Base-by-base conservation (phyloP, 768 basidiomycete genomes). In the Pluteus cervinus region DNA sequence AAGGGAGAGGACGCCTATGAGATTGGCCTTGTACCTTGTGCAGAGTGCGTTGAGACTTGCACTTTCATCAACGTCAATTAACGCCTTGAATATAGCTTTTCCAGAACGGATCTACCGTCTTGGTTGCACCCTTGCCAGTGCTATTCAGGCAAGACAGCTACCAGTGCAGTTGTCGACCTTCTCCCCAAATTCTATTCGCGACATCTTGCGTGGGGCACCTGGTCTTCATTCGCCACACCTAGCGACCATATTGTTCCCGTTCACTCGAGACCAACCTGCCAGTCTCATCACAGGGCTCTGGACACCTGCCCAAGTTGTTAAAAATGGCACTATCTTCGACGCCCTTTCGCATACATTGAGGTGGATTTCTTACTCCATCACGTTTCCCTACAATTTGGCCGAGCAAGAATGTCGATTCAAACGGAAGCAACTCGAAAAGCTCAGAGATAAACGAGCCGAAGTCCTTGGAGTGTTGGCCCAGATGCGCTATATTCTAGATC, bases 401-500 rank as follows among this genome's bases (percentile, higher is more conserved):
- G 65, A 72, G 12, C 77, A 83, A 39, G 89, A 92, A 56, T 84
- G 83, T 50, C 58, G 55, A 16, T 58, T 70, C 40, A 83, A 81
- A 44, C 71, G 76, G 11, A 62, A 61, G 29, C 66, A 70, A 31
- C 65, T 91, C 11, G 73, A 83, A 42, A 68, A 56, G 18, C 65
- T 86, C 2, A 71, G 87, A 9, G 74, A 92, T 47, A 68, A 76
- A 45, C 69, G 77, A 4, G 87, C 88, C 0, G 68, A 79, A 45
- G 60, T 68, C 5, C 69, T 92, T 4, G 89, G 89, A 1, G 54
- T 58, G 3, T 67, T 92, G 5, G 65, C 79, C 1, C 66, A 62
- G 28, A 63, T 77, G 50, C 71, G 84, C 15, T 66, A 68, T 7
- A 37, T 49, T 11, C 45, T 61, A 7, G 36, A 42, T 21, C 38